Conservation (phyloP, 2,329 filamentous ascomycete species). For the Beauveria rudraprayagi region DNA sequence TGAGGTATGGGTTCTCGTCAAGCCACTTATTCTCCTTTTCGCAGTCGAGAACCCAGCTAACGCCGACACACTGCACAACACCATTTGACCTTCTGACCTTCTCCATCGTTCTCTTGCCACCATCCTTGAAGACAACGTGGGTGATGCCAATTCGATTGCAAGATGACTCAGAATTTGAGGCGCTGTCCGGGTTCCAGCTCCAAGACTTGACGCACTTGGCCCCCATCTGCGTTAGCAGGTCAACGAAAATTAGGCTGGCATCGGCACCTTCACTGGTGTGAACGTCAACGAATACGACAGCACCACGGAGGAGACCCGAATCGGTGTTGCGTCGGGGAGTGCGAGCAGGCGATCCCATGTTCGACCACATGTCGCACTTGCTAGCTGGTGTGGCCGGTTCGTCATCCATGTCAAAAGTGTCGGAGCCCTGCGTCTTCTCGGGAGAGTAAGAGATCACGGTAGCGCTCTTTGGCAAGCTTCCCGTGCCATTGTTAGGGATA, state of each 20-base stretch:
- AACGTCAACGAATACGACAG: conserved; percentile 76
- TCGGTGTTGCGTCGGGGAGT: conserved; percentile 48
- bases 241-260: conserved; percentile 72
- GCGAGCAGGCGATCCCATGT: conserved; percentile 45
- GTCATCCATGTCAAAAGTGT: conserved; percentile 11
- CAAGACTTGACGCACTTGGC: conserved; percentile 70
- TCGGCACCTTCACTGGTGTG: conserved; percentile 75
- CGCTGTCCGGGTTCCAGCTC: conserved; percentile 56
- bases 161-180: conserved; percentile 26
- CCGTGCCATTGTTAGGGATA: conserved; percentile 32
- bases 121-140: conserved; percentile 86
- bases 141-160: conserved; percentile 63
- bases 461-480: conserved; percentile 37
- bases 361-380: conserved; percentile 46
- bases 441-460: conserved; percentile 49
- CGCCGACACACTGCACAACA: conserved; percentile 76
- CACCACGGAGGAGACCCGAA: conserved; percentile 53
- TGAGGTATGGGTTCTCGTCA: conserved; percentile 60
- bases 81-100: conserved; percentile 67
- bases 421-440: conserved; percentile 22
- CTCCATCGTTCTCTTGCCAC: conserved; percentile 69
- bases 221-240: conserved; percentile 72
- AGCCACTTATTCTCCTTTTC: conserved; percentile 71
- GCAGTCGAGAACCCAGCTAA: conserved; percentile 82
- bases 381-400: conserved; percentile 23